phyloP scores from a whole-genome alignment of 1,284 basidiomycete genomes.

The Boletus subluridellus region DNA sequence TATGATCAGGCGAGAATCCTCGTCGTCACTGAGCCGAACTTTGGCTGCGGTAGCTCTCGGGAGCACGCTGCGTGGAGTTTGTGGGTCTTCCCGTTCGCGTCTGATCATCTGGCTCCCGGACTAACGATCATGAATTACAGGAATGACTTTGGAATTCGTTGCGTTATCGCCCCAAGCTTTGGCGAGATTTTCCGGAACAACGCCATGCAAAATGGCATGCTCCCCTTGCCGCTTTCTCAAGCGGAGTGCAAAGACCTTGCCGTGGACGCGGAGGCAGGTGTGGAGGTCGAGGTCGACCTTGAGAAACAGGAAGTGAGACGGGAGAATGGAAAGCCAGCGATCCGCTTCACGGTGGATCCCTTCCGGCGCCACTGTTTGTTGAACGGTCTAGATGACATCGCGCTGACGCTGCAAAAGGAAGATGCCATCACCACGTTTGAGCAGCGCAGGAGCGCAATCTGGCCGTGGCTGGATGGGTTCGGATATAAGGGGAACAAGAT shows the following conservation, averaged over 20 bases:
- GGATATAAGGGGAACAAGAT: slow-evolving; percentile 80
- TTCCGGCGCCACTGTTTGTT: slow-evolving; percentile 91
- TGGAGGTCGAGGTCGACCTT: slow-evolving; percentile 86
- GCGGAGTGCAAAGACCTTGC: slow-evolving; percentile 75
- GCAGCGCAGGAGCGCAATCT: slow-evolving; percentile 64
- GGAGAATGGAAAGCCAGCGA: slow-evolving; percentile 66
- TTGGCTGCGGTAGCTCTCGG: slow-evolving; percentile 91
- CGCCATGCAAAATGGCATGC: slow-evolving; percentile 95
- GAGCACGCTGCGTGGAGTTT: slow-evolving; percentile 97
- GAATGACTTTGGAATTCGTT: slow-evolving; percentile 92
- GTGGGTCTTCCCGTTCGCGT: slow-evolving; percentile 44
- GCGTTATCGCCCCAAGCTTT: slow-evolving; percentile 90
- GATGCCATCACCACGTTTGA: slow-evolving; percentile 74
- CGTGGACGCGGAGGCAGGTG: slow-evolving; percentile 75
- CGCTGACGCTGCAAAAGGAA: slow-evolving; percentile 80
- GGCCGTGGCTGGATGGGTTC: slow-evolving; percentile 95
- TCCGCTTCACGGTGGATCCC: slow-evolving; percentile 77
- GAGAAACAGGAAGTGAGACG: slow-evolving; percentile 84
- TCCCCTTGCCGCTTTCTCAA: slow-evolving; percentile 77
- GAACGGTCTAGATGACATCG: slow-evolving; percentile 93
- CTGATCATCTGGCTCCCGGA: neutral
- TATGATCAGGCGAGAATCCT: slow-evolving; percentile 81
- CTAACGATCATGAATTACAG: slow-evolving; percentile 37
- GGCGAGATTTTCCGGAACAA: slow-evolving; percentile 94
- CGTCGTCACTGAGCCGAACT: slow-evolving; percentile 88